phyloP scores from a whole-genome alignment of 1,139 yeast genomes.

The Scheffersomyces segobiensis region DNA sequence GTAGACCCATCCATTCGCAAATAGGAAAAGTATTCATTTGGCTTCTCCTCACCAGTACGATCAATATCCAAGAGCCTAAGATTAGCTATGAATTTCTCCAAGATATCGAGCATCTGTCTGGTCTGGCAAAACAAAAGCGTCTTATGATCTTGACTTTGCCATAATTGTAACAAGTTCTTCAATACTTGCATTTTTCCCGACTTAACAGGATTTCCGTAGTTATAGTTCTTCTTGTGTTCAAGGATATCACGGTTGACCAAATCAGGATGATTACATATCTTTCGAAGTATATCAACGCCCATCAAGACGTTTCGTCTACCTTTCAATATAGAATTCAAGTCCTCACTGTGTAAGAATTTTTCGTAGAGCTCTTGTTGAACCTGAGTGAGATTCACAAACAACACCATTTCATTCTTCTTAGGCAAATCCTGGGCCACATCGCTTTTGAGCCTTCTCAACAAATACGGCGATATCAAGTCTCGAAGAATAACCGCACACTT shows the following conservation, averaged over 20 bases:
- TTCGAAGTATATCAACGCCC: constrained; percentile 88
- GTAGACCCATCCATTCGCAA: constrained; percentile 96
- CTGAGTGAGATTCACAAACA: constrained; percentile 83
- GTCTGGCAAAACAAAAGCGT: constrained; percentile 88
- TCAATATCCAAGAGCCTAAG: constrained; percentile 32
- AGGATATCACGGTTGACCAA: constrained; percentile 59
- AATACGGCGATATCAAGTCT: constrained; percentile 86
- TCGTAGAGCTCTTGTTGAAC: constrained; percentile 74
- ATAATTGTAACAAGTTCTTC: constrained; percentile 67
- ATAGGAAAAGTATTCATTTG: constrained; percentile 38
- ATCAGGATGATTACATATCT: constrained; percentile 96
- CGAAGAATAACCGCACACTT: constrained; percentile 91
- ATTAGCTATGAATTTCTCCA: constrained; percentile 59
- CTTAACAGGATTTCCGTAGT: constrained; percentile 64
- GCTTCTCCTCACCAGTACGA: constrained; percentile 16
- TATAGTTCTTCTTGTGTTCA: constrained; percentile 41
- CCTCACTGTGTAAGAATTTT: constrained; percentile 74
- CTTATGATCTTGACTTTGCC: constrained; percentile 79
- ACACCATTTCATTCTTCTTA: constrained; percentile 87
- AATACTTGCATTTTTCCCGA: constrained; percentile 94
- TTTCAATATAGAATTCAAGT: constrained; percentile 65
- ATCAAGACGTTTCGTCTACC: constrained; percentile 81
- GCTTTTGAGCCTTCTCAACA: constrained; percentile 80
- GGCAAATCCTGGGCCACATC: constrained; percentile 98
- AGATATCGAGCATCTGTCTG: constrained; percentile 86